These are phyloP conservation scores for Rhizopus microsporus DNA, from an alignment of 371 early-diverging fungal genomes.

Conservation along the genomic window DNA sequence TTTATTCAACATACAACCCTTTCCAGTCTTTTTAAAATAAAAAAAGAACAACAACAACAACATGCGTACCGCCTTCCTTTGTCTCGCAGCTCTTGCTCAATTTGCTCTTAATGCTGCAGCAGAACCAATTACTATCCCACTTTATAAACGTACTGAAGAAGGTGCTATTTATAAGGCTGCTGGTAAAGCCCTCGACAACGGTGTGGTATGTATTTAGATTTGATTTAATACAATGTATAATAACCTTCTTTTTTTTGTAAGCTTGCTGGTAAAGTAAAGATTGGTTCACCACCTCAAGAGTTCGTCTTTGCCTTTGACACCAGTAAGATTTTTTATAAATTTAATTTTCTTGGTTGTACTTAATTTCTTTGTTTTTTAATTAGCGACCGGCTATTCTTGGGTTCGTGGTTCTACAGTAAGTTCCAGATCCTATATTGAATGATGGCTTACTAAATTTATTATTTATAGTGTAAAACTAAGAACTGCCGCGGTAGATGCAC, in stretches of 20 bases:
- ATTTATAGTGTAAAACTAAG: slow-evolving; percentile 41
- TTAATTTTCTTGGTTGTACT: slow-evolving; percentile 19
- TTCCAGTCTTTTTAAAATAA: slow-evolving; percentile 23
- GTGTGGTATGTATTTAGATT: slow-evolving; percentile 35
- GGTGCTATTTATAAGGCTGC: slow-evolving; percentile 43
- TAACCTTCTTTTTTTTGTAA: slow-evolving; percentile 12
- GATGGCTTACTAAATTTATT: slow-evolving; percentile 11
- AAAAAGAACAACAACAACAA: slow-evolving; percentile 3
- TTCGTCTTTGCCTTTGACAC: slow-evolving; percentile 54
- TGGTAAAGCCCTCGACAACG: slow-evolving; percentile 42
- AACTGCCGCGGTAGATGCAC: slow-evolving; percentile 51
- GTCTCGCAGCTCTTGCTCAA: slow-evolving; percentile 47
- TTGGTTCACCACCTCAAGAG: slow-evolving; percentile 50
- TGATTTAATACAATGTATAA: neutral
- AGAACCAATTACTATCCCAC: slow-evolving; percentile 41
- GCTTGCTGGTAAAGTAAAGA: slow-evolving; percentile 50
- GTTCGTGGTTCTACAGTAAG: slow-evolving; percentile 49
- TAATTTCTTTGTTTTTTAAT: slow-evolving; percentile 26
- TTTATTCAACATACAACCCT: slow-evolving; percentile 12
- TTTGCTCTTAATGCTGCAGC: slow-evolving; percentile 38
- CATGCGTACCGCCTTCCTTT: slow-evolving; percentile 45
- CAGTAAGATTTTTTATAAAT: slow-evolving; percentile 24
- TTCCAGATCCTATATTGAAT: neutral
- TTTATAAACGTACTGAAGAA: slow-evolving; percentile 36
- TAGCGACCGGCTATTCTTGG: slow-evolving; percentile 53